A percentile compares a stretch with the other conserved stretches of the same genome.
phyloP scores from a whole-genome alignment of 306 rosid genomes.

The Aeschynomene evenia region DNA sequence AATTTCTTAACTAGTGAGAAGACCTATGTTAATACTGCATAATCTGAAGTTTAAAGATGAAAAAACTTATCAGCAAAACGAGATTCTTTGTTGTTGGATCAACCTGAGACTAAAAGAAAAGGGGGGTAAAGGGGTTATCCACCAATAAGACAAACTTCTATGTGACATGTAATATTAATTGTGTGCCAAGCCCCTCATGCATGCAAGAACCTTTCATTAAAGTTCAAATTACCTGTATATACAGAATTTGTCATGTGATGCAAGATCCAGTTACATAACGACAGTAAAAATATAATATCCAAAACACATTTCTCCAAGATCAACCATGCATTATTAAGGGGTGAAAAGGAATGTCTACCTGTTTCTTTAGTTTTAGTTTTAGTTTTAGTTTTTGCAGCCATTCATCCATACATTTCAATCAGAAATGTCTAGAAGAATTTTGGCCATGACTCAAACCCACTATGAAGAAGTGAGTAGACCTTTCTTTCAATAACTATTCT shows the following conservation, averaged over 20 bases:
- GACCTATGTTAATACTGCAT: background rate
- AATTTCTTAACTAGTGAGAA: background rate
- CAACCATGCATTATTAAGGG: background rate
- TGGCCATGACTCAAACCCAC: background rate
- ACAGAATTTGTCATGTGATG: background rate
- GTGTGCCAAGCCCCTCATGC: background rate
- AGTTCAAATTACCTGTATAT: background rate
- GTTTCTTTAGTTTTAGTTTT: too few species aligned
- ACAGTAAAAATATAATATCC: conserved; percentile 4
- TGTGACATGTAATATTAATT: background rate
- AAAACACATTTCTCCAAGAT: background rate
- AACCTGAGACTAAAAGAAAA: background rate
- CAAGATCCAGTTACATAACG: background rate
- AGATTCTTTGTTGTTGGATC: background rate
- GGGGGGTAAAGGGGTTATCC: background rate
- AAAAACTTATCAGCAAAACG: background rate
- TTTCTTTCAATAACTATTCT: background rate
- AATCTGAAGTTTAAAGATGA: background rate
- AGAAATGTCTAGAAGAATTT: background rate
- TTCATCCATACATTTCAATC: background rate
- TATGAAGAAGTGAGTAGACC: background rate
- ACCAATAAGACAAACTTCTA: background rate
- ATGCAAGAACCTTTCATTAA: background rate
- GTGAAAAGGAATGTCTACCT: too few species aligned
- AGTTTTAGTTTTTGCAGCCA: background rate